Percentiles rank a stretch among this genome's conserved stretches.
These are phyloP conservation scores for Erigeron philadelphicus DNA, from an alignment of 140 eudicot genomes.

Conservation along the genomic window DNA sequence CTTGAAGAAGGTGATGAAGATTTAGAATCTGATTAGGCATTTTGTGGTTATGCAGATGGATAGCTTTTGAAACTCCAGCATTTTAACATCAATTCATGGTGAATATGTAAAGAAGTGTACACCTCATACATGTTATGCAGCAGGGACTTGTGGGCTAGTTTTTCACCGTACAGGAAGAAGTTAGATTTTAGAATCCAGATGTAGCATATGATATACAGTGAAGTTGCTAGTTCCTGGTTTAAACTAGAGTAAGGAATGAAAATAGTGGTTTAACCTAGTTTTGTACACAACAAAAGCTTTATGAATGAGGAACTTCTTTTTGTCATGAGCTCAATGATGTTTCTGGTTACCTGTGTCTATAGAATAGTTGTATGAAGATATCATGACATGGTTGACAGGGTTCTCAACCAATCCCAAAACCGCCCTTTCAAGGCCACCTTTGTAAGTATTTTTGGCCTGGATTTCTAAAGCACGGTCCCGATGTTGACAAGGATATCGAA, in stretches of 20 bases:
- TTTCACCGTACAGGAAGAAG: constrained; percentile 25
- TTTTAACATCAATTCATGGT: constrained; percentile 27
- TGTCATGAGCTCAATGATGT: neutral
- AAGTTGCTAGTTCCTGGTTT: neutral
- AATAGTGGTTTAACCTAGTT: constrained; percentile 25
- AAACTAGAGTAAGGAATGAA: constrained; percentile 15
- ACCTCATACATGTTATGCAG: constrained; percentile 26
- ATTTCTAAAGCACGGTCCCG: too few species aligned
- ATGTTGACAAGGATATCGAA: too few species aligned
- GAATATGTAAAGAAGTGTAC: constrained; percentile 35
- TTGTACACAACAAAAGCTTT: constrained; percentile 32
- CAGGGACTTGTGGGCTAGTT: constrained; percentile 25
- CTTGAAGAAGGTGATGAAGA: neutral
- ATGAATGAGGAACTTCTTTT: constrained; percentile 23
- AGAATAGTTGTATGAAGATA: too few species aligned
- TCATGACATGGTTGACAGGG: too few species aligned
- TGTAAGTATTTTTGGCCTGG: too few species aligned
- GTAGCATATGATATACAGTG: constrained; percentile 14
- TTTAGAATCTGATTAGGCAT: neutral
- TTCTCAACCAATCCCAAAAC: too few species aligned
- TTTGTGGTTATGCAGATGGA: constrained; percentile 31
- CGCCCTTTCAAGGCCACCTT: too few species aligned
- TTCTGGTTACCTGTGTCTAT: too few species aligned
- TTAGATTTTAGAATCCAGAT: constrained; percentile 25
- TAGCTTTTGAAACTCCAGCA: constrained; percentile 40